phyloP scores from a whole-genome alignment of 2,329 filamentous ascomycete species.

The Colletotrichum gigasporum region DNA sequence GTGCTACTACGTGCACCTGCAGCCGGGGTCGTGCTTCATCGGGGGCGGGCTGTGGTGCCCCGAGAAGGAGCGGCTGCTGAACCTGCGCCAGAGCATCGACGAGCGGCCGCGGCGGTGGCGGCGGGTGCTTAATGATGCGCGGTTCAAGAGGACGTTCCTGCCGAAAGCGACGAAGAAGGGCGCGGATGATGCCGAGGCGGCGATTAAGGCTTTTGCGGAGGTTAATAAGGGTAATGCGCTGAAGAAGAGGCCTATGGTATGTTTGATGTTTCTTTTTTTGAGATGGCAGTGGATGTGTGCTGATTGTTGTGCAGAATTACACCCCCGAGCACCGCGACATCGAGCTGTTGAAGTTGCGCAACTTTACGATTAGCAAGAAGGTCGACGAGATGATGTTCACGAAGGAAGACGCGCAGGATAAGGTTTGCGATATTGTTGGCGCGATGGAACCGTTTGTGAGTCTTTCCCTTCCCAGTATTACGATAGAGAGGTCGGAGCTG shows the following conservation, averaged over 20 bases:
- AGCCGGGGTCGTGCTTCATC: slow-evolving; percentile 77
- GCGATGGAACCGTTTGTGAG: slow-evolving; percentile 84
- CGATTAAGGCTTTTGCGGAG: slow-evolving; percentile 74
- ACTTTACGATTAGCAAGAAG: slow-evolving; percentile 77
- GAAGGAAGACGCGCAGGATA: slow-evolving; percentile 68
- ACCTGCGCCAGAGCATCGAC: slow-evolving; percentile 80
- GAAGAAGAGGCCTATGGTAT: slow-evolving; percentile 86
- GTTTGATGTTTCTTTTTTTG: slow-evolving; percentile 32
- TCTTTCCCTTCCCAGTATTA: slow-evolving; percentile 34
- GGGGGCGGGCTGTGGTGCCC: slow-evolving; percentile 88
- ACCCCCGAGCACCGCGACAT: slow-evolving; percentile 80
- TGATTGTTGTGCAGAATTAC: slow-evolving; percentile 68
- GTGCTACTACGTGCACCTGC: slow-evolving; percentile 86
- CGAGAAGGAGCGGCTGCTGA: slow-evolving; percentile 70
- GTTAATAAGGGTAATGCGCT: slow-evolving; percentile 79
- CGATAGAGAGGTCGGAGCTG: not conserved
- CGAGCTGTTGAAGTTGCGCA: slow-evolving; percentile 80
- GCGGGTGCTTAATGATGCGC: slow-evolving; percentile 67
- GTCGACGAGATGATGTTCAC: slow-evolving; percentile 74
- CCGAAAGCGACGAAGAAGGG: slow-evolving; percentile 53
- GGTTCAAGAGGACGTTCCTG: slow-evolving; percentile 73
- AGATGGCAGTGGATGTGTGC: not conserved
- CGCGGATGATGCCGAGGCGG: slow-evolving; percentile 66
- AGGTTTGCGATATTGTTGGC: slow-evolving; percentile 70
- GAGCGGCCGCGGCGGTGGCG: slow-evolving; percentile 76